Evolutionary conservation across 768 basidiomycete genomes (phyloP), one percentile per base, ranked within the genome.

Genomic region (Kwoniella sp.): DNA sequence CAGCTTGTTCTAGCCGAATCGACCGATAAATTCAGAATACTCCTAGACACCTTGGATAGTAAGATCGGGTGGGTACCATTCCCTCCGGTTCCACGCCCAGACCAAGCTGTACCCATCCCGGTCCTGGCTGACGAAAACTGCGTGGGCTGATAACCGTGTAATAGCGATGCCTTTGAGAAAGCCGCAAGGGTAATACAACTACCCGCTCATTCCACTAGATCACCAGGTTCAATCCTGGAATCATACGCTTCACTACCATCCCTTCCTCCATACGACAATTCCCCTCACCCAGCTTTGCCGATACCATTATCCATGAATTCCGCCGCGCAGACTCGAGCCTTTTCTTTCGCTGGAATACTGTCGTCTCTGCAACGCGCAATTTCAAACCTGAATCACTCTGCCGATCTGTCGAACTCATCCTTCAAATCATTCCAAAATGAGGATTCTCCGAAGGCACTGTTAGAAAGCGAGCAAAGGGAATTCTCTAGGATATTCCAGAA

Each of bases 281-380:
- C 40, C 0, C 69, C 71, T 2, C 47, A 62, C 10, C 22, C 55
- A 3, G 10, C 64, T n/a, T 55, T 76, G 1, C 67, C 70, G 3
- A 64, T 68, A 15, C 77, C 64, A 26, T 54, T 68, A 3, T 55
- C 59, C 9, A 58, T 33, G 17, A 68, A 58, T n/a, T 47, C 60
- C 12, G 46, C 50, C 10, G 37, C 29, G 6, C 37, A 85, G 12
- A 75, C 84, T 46, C 81, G 90, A 1, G 83, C 83, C 0, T 95
- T 95, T 74, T 95, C 92, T 0, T 97, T 86, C 76, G 81, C 88
- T 0, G 88, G 88, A 2, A 81, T 90, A n/a, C 87, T 90, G 69
- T 88, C 89, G 0, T 82, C 85, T 26, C 84, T 89, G 12, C 87
- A 90, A 48, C 83, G 86, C 2, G 82, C 85, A 65, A 80, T 92